Base-by-base conservation (phyloP, 2,329 filamentous ascomycete genomes). In the Nakataea oryzae region DNA sequence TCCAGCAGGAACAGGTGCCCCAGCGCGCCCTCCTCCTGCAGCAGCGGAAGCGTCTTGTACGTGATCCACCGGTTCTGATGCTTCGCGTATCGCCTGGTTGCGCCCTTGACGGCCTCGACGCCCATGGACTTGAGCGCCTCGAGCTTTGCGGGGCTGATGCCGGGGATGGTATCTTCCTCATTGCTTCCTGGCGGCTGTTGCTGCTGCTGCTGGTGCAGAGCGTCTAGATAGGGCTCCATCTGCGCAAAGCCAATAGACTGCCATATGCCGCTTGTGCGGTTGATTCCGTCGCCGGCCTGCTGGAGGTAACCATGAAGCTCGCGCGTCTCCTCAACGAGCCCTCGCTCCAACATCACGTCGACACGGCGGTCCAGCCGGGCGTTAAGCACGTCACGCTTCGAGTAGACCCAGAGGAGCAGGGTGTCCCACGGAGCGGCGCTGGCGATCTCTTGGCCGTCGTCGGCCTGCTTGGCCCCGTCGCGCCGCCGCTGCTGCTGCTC, bases 161-260 rank as follows among this genome's bases (percentile, higher is more conserved):
- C 21, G 17, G 3, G n/a, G n/a, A n/a, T n/a, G 9, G 12, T 3
- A 14, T 3, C 21, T 17, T 3, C 17, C 4, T 82, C 77, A 54
- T 65, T 59, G 30, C 27, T 41, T 41, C 50, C 56, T 17, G 17
- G 58, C 59, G 17, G 21, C 9, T 5, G 12, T 24, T 5, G 14
- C 26, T 55, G 28, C n/a, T 14, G 32, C 7, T 59, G 26, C 27
- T 58, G 55, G 8, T 58, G 30, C 12, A 62, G 28, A 6, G 66
- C 65, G 26, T 32, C 55, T 28, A 93, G 76, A 69, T 92, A 96
- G 0, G 84, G 80, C 63, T 89, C 82, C 70, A 97, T 89, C 70
- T 99, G 91, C 72, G 96, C 97, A 75, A 92, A 97, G 1, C 95
- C 95, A 65, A 99, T 99, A 1, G 93, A 95, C 61, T 96, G 89